Percentiles rank a stretch among this genome's conserved stretches.
phyloP scores from a whole-genome alignment of 2,329 filamentous ascomycete genomes.

The Diaporthe australafricana region DNA sequence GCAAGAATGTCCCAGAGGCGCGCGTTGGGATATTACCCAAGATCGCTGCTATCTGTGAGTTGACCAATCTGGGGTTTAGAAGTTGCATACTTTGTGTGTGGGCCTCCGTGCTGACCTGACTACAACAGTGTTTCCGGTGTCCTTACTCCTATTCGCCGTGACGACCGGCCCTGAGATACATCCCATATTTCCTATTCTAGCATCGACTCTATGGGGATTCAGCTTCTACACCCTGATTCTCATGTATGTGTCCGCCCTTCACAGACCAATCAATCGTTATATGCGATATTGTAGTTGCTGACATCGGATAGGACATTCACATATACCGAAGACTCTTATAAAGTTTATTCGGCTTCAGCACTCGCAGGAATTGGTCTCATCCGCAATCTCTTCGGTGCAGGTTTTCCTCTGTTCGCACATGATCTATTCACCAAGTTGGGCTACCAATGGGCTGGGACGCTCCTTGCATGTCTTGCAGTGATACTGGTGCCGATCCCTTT shows the following conservation, averaged over 20 bases:
- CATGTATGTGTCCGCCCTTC: conserved; percentile 43
- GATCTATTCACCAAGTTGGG: conserved; percentile 50
- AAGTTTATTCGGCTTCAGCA: conserved; percentile 53
- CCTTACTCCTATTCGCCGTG: conserved; percentile 52
- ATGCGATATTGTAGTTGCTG: neutral
- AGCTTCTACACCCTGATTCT: conserved; percentile 62
- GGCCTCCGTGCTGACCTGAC: neutral
- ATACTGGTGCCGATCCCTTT: conserved; percentile 49
- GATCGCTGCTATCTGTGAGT: conserved; percentile 50
- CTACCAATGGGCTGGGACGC: conserved; percentile 50
- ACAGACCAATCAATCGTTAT: no score
- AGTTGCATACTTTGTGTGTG: no score
- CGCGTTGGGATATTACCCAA: conserved; percentile 51
- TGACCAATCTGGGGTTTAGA: neutral
- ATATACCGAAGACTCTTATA: conserved; percentile 61
- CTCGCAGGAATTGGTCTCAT: conserved; percentile 55
- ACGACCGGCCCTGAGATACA: conserved; percentile 46
- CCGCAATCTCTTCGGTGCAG: conserved; percentile 51
- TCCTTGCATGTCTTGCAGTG: conserved; percentile 50
- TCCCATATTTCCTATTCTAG: conserved; percentile 61
- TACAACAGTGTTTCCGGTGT: conserved; percentile 44
- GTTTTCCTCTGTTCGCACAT: conserved; percentile 51
- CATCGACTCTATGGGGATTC: conserved; percentile 61
- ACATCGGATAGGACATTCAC: conserved; percentile 49
- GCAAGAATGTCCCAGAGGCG: conserved; percentile 54